These are phyloP conservation scores for Capillidium heterosporum DNA, from an alignment of 371 early-diverging fungal species.

Conservation along the genomic window DNA sequence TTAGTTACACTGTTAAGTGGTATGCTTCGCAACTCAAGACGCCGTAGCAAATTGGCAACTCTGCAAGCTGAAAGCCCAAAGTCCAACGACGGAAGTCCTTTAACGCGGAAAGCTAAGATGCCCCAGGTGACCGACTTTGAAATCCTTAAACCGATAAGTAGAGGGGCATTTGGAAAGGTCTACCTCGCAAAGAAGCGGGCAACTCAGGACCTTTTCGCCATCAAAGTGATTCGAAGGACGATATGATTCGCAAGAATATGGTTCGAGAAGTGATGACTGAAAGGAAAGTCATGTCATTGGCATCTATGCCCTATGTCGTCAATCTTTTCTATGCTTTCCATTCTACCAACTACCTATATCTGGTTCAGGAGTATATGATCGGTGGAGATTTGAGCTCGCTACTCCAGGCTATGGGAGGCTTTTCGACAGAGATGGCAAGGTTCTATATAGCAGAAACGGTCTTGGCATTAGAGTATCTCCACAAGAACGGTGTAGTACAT, in stretches of 20 bases:
- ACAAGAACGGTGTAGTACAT: constrained; percentile 49
- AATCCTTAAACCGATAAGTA: constrained; percentile 68
- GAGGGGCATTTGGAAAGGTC: constrained; percentile 75
- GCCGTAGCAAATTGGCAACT: neutral
- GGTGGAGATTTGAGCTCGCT: constrained; percentile 91
- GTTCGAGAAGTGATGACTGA: constrained; percentile 83
- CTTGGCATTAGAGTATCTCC: constrained; percentile 75
- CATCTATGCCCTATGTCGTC: constrained; percentile 81
- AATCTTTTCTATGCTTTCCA: constrained; percentile 84
- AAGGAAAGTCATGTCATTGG: constrained; percentile 65
- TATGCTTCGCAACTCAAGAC: neutral
- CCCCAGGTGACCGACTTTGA: constrained; percentile 74
- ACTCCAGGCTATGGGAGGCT: constrained; percentile 45
- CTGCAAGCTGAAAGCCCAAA: neutral
- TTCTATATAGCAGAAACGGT: constrained; percentile 84
- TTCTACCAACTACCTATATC: constrained; percentile 68
- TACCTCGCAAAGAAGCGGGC: constrained; percentile 65
- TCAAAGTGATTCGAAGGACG: constrained; percentile 83
- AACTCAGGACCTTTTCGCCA: constrained; percentile 76
- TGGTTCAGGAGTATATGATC: constrained; percentile 85
- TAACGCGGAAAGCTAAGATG: constrained; percentile 9
- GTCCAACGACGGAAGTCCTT: neutral
- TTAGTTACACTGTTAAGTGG: neutral
- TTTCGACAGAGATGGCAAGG: constrained; percentile 69
- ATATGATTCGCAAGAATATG: constrained; percentile 87